Evolutionary conservation across 768 basidiomycete species (phyloP).

Genomic region (Pholiota conissans): DNA sequence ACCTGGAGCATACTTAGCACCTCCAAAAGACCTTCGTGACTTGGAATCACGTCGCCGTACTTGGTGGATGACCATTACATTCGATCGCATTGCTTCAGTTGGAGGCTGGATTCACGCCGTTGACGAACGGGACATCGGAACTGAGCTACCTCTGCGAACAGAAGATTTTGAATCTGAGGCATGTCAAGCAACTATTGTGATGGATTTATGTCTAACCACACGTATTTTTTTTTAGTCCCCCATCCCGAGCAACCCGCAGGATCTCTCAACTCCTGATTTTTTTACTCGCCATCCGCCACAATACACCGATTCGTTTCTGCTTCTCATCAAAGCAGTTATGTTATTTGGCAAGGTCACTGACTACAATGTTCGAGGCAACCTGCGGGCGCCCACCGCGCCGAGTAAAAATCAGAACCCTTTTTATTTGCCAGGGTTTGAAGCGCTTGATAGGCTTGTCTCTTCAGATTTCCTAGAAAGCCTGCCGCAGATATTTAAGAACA

Average conservation of each 20-base stretch:
- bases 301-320: conserved; percentile 81
- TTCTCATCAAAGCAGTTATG: conserved; percentile 83
- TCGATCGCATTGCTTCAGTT: conserved; percentile 78
- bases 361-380: conserved; percentile 74
- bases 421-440: conserved; percentile 61
- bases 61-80: conserved; percentile 91
- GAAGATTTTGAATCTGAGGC: conserved; percentile 80
- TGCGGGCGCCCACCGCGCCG: conserved; percentile 64
- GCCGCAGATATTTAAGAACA: conserved; percentile 66
- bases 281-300: conserved; percentile 71
- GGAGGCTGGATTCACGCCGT: conserved; percentile 88
- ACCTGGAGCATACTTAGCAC: conserved; percentile 79
- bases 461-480: conserved; percentile 69
- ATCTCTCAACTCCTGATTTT: conserved; percentile 59
- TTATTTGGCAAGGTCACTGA: conserved; percentile 85
- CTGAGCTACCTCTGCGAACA: conserved; percentile 75
- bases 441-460: conserved; percentile 68
- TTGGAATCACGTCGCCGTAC: conserved; percentile 78
- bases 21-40: conserved; percentile 74
- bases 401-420: conserved; percentile 78
- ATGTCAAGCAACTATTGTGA: conserved; percentile 17
- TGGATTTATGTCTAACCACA: not conserved
- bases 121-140: conserved; percentile 82
- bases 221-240: conserved; percentile 40
- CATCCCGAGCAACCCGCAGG: conserved; percentile 75